Base-by-base conservation (phyloP, 1,139 yeast species). In the Taphrina deformans region DNA sequence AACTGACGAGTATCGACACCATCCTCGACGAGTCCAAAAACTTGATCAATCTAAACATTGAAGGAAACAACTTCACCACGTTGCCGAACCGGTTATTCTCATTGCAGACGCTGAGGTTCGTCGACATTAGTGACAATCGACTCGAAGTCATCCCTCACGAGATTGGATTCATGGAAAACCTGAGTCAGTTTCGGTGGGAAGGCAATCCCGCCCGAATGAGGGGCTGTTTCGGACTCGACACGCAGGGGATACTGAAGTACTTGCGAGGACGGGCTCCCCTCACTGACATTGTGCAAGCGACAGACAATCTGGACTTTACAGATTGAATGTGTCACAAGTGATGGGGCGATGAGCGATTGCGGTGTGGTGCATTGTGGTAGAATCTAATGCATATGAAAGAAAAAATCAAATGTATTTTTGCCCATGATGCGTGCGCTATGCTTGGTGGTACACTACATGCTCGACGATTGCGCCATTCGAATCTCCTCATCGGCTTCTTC, bases 161-260 rank as follows among this genome's bases (percentile, higher is more conserved):
- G 12, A n/a, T 53, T 1, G 58, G 58, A 38, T 38, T 53, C 58
- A 35, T 53, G 58, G 29, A 29, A 14, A 29, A 48, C 33, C 3
- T 53, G 21, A 53, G 45, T 18, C 58, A 53, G 35, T 27, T 53
- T 18, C 3, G 48, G 12, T 53, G 58, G 58, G 48, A 53, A 40
- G 58, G 58, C 16, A 53, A 53, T 40, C 58, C 46, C 2, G 58
- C 35, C 3, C 58, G 58, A 1, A 53, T 53, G 58, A 29, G 48
- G 31, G 35, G 48, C 16, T 53, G 58, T 40, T 53, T 53, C 48
- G 48, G 48, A 12, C 29, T 53, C 48, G 48, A 44, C 21, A 44
- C 48, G 27, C 27, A 26, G 10, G 48, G 48, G 10, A 44, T 44
- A 10, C 21, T 44, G 27, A 7, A 21, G 27, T 44, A 44, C 27